phyloP scores from a whole-genome alignment of 176 grass and related monocot species.

The Eremochloa ophiuroides region DNA sequence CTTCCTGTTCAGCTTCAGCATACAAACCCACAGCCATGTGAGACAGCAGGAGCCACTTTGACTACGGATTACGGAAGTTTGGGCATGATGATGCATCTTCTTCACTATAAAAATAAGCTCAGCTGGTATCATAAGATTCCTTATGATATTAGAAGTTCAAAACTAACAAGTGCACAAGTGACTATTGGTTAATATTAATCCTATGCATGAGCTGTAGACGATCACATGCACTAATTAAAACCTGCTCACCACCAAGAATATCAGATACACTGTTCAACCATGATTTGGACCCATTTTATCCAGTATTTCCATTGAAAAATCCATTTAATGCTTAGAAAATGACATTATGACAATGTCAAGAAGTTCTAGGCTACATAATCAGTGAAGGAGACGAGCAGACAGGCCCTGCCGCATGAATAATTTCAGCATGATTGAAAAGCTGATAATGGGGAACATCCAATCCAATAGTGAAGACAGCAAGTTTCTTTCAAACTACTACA shows the following conservation, averaged over 20 bases:
- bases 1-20: not conserved
- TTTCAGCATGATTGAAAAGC: slow-evolving; percentile 22
- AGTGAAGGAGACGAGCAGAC: slow-evolving; percentile 20
- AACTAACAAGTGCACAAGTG: not conserved
- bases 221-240: not conserved
- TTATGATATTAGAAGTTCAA: not conserved
- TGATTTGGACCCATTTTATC: not conserved
- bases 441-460: not conserved
- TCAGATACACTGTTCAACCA: not conserved
- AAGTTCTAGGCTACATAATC: not conserved
- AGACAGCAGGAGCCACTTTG: not conserved
- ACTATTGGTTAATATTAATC: not conserved
- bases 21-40: slow-evolving; percentile 21
- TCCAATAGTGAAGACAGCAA: not conserved
- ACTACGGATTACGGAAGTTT: not conserved
- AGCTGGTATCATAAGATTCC: not conserved
- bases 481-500: slow-evolving; percentile 24
- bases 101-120: not conserved
- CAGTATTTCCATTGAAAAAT: not conserved
- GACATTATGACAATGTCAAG: not conserved
- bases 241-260: not conserved
- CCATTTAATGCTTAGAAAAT: not conserved
- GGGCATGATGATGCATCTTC: not conserved
- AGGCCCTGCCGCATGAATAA: slow-evolving; percentile 17
- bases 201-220: not conserved